Conservation (phyloP, 2,329 filamentous ascomycete genomes). For the Dactylellina leptospora region DNA sequence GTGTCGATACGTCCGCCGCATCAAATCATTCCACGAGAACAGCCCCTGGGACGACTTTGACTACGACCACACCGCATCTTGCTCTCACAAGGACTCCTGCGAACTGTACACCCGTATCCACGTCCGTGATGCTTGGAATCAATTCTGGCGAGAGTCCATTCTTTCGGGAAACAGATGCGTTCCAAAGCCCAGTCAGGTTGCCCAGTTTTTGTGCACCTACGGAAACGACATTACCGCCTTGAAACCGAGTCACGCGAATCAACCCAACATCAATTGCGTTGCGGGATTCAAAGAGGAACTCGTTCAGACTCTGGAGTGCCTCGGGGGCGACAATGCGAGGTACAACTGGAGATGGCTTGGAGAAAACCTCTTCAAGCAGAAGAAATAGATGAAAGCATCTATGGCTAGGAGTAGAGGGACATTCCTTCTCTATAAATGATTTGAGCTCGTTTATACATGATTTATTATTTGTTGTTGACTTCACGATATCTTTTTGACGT, state of each 20-base stretch:
- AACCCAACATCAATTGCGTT: slow-evolving; percentile 42
- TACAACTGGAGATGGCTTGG: slow-evolving; percentile 53
- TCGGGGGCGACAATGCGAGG: slow-evolving; percentile 47
- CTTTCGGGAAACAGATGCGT: slow-evolving; percentile 50
- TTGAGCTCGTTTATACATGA: slow-evolving; percentile 4
- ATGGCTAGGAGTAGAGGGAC: neutral
- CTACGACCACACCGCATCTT: slow-evolving; percentile 44
- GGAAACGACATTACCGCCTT: slow-evolving; percentile 26
- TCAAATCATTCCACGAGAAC: slow-evolving; percentile 53
- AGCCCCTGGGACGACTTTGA: slow-evolving; percentile 53
- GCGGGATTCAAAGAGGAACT: slow-evolving; percentile 51
- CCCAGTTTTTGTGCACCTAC: slow-evolving; percentile 50
- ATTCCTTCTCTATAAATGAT: slow-evolving; percentile 40
- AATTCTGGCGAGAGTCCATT: slow-evolving; percentile 49
- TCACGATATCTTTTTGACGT: neutral
- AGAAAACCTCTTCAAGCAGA: slow-evolving; percentile 50
- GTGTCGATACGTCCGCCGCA: slow-evolving; percentile 47
- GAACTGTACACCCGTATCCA: slow-evolving; percentile 45
- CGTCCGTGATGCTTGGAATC: slow-evolving; percentile 49
- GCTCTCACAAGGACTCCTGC: slow-evolving; percentile 45
- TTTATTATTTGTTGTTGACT: slow-evolving; percentile 33
- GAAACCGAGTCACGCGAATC: slow-evolving; percentile 16
- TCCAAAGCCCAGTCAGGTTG: slow-evolving; percentile 51
- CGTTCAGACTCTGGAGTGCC: slow-evolving; percentile 50
- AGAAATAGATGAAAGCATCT: slow-evolving; percentile 12